Percentiles rank a stretch among this genome's conserved stretches.
Evolutionary conservation across 2,329 filamentous ascomycete species (phyloP).

Genomic region (Bipolaris bicolor): DNA sequence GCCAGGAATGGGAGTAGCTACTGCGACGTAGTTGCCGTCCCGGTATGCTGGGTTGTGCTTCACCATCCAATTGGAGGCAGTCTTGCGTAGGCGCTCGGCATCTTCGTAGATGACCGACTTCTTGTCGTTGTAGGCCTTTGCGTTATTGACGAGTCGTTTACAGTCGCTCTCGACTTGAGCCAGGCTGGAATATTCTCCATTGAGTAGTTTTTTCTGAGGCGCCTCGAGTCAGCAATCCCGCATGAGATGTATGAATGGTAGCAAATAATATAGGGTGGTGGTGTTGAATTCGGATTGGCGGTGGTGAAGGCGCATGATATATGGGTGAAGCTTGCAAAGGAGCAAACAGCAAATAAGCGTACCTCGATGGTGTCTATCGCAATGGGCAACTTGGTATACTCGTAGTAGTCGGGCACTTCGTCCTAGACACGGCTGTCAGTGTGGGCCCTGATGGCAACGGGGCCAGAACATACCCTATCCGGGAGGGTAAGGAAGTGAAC

Average conservation of each 20-base stretch:
- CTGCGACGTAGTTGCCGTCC: conserved; percentile 67
- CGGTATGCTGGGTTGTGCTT: conserved; percentile 85
- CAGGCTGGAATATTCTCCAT: conserved; percentile 71
- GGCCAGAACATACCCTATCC: conserved; percentile 54
- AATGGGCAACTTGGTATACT: conserved; percentile 76
- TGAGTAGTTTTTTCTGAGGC: conserved; percentile 66
- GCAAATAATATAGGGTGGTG: background rate
- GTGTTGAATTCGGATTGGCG: conserved; percentile 1
- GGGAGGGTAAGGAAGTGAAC: conserved; percentile 77
- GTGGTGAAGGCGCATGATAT: background rate
- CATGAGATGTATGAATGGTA: too few species aligned
- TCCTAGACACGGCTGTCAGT: conserved; percentile 50
- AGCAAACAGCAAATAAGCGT: conserved; percentile 23
- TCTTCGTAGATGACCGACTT: conserved; percentile 77
- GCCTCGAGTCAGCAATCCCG: background rate
- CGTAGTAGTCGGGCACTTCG: conserved; percentile 76
- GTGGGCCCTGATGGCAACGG: conserved; percentile 13
- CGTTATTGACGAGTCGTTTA: conserved; percentile 86
- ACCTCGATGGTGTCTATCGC: conserved; percentile 77
- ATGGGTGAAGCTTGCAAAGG: background rate
- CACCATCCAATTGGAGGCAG: conserved; percentile 85
- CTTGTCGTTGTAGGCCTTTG: conserved; percentile 81
- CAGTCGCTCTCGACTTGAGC: conserved; percentile 81
- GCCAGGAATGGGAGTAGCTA: conserved; percentile 75
- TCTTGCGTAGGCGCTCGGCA: conserved; percentile 84